A percentile compares a stretch with the other conserved stretches of the same genome.
Evolutionary conservation across 1,139 yeast genomes (phyloP).

Genomic region (Kodamaea plutei): DNA sequence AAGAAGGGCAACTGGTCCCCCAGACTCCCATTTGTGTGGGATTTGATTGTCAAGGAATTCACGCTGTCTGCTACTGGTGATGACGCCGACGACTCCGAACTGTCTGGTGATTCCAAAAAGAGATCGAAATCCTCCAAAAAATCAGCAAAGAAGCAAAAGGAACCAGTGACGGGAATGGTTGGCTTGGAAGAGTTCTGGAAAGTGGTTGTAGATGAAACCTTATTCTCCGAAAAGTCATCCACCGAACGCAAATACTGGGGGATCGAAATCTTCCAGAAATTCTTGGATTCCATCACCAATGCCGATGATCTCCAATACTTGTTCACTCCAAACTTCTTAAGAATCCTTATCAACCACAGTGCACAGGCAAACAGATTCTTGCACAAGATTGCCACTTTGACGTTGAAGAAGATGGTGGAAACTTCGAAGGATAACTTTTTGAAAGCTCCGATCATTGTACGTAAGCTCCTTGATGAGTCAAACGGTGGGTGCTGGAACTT

Average conservation of each 20-base stretch:
- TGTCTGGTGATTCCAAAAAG: constrained; percentile 20
- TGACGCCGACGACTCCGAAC: constrained; percentile 18
- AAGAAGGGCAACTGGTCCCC: constrained; percentile 74
- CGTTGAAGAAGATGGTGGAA: constrained; percentile 41
- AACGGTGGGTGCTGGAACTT: constrained; percentile 66
- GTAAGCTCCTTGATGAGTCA: constrained; percentile 45
- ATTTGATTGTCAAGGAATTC: constrained; percentile 48
- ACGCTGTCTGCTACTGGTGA: constrained; percentile 13
- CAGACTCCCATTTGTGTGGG: constrained; percentile 82
- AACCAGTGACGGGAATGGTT: constrained; percentile 17
- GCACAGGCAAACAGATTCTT: constrained; percentile 63
- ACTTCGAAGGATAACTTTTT: constrained; percentile 33
- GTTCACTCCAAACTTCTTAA: constrained; percentile 67
- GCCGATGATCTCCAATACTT: constrained; percentile 34
- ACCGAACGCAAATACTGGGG: constrained; percentile 89
- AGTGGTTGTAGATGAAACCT: constrained; percentile 70
- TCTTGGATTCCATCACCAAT: constrained; percentile 32
- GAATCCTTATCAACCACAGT: constrained; percentile 76
- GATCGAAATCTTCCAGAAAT: constrained; percentile 61
- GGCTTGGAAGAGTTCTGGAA: constrained; percentile 75
- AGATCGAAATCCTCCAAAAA: constrained; percentile 28
- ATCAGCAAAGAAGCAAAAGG: constrained; percentile 21
- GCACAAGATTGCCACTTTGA: constrained; percentile 59
- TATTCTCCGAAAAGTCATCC: constrained; percentile 73
- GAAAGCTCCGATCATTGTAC: constrained; percentile 46